Conservation (phyloP, 2,329 filamentous ascomycete genomes). For the Cladosporium sp. region DNA sequence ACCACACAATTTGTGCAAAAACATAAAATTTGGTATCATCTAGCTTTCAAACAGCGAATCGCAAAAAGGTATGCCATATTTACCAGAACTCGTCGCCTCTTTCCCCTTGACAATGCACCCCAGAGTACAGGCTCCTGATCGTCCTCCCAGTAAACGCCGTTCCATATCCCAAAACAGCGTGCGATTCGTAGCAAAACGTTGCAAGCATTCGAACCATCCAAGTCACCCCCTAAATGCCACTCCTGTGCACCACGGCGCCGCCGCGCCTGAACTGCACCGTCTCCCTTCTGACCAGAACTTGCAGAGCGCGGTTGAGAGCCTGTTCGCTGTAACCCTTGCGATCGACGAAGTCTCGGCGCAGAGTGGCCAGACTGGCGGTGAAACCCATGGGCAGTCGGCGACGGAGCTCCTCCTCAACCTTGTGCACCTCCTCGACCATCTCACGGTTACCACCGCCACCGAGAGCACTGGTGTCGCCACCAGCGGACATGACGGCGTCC, state of each 20-base stretch:
- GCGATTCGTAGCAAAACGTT: background rate
- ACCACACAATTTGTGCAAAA: too few species aligned
- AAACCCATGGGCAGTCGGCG: constrained; percentile 84
- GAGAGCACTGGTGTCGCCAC: constrained; percentile 66
- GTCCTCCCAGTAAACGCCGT: background rate
- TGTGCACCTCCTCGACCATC: constrained; percentile 81
- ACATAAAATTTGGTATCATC: too few species aligned
- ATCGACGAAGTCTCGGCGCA: constrained; percentile 88
- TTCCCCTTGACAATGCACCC: too few species aligned
- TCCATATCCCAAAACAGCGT: background rate
- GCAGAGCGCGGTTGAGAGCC: constrained; percentile 75
- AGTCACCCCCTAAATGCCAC: constrained; percentile 51
- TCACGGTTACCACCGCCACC: constrained; percentile 75
- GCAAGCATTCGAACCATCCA: background rate
- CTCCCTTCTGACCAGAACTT: constrained; percentile 81
- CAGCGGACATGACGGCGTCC: constrained; percentile 68
- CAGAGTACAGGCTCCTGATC: too few species aligned
- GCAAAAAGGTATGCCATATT: too few species aligned
- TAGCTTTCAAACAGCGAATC: too few species aligned
- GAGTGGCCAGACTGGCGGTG: constrained; percentile 82
- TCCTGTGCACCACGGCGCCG: constrained; percentile 69
- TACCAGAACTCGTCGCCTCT: too few species aligned
- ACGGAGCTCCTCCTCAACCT: constrained; percentile 84
- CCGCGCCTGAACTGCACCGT: constrained; percentile 78
- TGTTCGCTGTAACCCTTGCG: constrained; percentile 86